Base-by-base conservation (phyloP, 805 yeast species). In the Metschnikowia cubensis region DNA sequence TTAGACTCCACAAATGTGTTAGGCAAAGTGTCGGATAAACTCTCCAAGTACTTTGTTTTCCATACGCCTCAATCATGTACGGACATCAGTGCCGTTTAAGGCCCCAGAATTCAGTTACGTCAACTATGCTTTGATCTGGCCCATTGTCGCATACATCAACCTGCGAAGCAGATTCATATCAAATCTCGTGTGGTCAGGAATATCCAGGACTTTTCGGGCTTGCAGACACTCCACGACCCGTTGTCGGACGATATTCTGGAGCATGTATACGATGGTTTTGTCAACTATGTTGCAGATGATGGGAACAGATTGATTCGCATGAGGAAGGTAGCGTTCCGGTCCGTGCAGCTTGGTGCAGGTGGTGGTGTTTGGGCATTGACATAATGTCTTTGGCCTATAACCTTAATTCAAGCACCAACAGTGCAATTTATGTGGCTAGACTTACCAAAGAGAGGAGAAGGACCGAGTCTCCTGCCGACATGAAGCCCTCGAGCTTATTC, bases 141-240 rank as follows among this genome's bases (percentile, higher is more conserved):
- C 99, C 0, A 91, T 94, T 63, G 96, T 94, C 20, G 97, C 91
- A 1, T 94, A 92, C 66, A 92, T 94, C 64, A 94, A 94, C 64
- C 86, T 94, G 35, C 79, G 87, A 51, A 87, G 88, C 61, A 89
- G 98, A 0, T 87, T 85, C 61, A 91, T 94, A 83, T 92, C 51
- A 77, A 83, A 53, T 89, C 96, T 62, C 81, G 89, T 4, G 83
- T 94, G 7, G 85, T 85, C 33, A 94, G 94, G 63, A 79, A 81
- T 41, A 68, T 90, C 20, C 72, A 75, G 25, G 99, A 94, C 62
- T 94, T 94, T 65, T 90, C 88, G 59, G 99, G 99, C 0, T 82
- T 96, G 6, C 94, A 99, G 99, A 92, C 99, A 1, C 76, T 89
- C 2, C 94, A 90, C 66, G 99, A 94, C 64, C 85, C 94, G 25